These are phyloP conservation scores for Eucalyptus marginata DNA, from an alignment of 345 rosid genomes.

Conservation along the genomic window DNA sequence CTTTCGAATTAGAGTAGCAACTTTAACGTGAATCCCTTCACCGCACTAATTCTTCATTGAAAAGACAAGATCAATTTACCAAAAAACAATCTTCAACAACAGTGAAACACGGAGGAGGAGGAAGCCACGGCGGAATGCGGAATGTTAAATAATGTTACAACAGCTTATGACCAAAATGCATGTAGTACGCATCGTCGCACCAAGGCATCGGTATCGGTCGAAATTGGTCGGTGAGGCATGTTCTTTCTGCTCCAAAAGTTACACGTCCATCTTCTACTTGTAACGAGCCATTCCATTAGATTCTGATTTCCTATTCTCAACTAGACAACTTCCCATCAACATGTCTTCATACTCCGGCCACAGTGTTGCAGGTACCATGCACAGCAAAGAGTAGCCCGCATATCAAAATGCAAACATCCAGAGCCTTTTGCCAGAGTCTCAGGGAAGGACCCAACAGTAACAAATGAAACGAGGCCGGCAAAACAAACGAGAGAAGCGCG, in stretches of 20 bases:
- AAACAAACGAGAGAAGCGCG: slow-evolving; percentile 65
- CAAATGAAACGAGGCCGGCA: slow-evolving; percentile 78
- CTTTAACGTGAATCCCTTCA: not conserved
- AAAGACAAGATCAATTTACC: not conserved
- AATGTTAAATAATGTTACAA: not conserved
- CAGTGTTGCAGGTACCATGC: slow-evolving; percentile 56
- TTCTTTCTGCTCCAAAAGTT: not conserved
- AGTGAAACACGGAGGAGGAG: not conserved
- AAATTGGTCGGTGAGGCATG: not conserved
- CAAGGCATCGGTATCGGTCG: not conserved
- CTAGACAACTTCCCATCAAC: not conserved
- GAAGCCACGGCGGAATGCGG: not conserved
- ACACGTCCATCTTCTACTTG: not conserved
- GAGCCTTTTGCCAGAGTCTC: slow-evolving; percentile 40
- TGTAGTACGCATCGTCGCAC: not conserved
- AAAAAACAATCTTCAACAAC: not conserved
- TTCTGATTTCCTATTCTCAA: not conserved
- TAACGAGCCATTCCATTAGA: not conserved
- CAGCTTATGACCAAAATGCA: not conserved
- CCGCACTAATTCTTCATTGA: not conserved
- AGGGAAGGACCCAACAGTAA: slow-evolving; percentile 53
- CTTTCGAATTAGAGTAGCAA: not conserved
- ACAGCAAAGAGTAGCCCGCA: slow-evolving; percentile 60
- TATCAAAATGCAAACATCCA: slow-evolving; percentile 42
- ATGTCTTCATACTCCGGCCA: slow-evolving; percentile 26